Base-by-base conservation (phyloP, 2,329 filamentous ascomycete species). In the Pseudogymnoascus sp. region DNA sequence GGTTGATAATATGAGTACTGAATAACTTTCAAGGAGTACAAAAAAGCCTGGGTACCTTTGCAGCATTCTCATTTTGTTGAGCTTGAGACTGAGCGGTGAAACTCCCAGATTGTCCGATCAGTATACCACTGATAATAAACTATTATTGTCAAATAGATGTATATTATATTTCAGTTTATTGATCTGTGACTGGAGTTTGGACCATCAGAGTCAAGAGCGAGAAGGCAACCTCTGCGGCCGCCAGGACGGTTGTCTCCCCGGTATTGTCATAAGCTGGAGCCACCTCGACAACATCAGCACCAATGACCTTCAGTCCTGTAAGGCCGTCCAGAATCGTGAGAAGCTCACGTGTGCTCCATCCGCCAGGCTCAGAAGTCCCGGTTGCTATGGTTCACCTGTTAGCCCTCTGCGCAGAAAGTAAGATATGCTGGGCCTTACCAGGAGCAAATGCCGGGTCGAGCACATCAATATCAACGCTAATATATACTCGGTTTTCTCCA, bases 241-340 rank as follows among this genome's bases (percentile, higher is more conserved):
- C 78, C 20, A 81, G 68, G 1, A 74, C 79, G 0, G 83, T 85
- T 16, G 79, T 77, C 70, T 86, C 82, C 0, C 82, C 84, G 62
- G 80, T 74, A 36, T 82, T 85, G 67, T 86, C 83, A 68, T 86
- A 86, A 2, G 83, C 77, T 1, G 84, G 83, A 25, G 83, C 80
- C 28, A 86, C 83, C 68, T 86, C 84, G 35, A 86, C 83, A 36
- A 86, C 77, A 71, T 86, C 84, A 6, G 80, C 83, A 2, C 82
- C 82, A 30, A 86, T 75, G 16, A 86, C 75, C 59, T 84, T 78
- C 57, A 86, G 65, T 0, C 82, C 82, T 39, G 75, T 75, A n/a
- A 86, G 73, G 0, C 82, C 82, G 65, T 84, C 81, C 20, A 86
- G 71, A 62, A 86, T 81, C 0, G 80, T 81, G 39, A 84, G 71